phyloP scores from a whole-genome alignment of 2,329 filamentous ascomycete genomes.

The Calycina marina region DNA sequence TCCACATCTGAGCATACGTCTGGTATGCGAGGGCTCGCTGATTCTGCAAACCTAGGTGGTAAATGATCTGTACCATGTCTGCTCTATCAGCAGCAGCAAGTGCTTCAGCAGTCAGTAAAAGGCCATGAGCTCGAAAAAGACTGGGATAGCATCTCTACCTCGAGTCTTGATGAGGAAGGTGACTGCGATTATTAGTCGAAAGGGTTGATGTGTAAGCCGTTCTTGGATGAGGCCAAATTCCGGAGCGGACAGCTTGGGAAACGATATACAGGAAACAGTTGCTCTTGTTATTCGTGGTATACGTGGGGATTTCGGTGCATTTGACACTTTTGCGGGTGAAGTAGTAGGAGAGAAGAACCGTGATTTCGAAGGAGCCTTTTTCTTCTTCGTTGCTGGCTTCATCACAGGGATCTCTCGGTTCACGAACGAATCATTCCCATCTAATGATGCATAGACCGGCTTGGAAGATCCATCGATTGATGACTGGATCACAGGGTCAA shows the following conservation, averaged over 20 bases:
- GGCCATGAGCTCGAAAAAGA: conserved; percentile 53
- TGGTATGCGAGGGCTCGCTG: conserved; percentile 55
- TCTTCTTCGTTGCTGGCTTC: conserved; percentile 7
- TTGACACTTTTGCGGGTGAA: conserved; percentile 2
- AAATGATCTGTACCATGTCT: conserved; percentile 48
- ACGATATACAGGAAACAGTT: conserved; percentile 39
- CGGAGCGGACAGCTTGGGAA: conserved; percentile 48
- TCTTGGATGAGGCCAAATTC: conserved; percentile 77
- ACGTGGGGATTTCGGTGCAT: neutral
- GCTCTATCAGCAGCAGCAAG: conserved; percentile 42
- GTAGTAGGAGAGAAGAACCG: conserved; percentile 17
- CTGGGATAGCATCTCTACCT: conserved; percentile 59
- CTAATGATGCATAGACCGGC: too few relatives aligned
- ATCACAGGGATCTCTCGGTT: too few relatives aligned
- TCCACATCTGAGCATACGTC: conserved; percentile 54
- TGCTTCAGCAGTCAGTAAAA: conserved; percentile 51
- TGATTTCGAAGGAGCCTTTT: conserved; percentile 17
- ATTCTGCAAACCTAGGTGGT: conserved; percentile 54
- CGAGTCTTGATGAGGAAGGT: conserved; percentile 75
- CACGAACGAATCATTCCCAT: too few relatives aligned
- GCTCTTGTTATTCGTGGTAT: conserved; percentile 6
- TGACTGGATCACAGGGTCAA: too few relatives aligned
- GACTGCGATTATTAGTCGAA: conserved; percentile 66
- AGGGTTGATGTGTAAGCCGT: conserved; percentile 57
- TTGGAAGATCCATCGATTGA: too few relatives aligned